phyloP scores from a whole-genome alignment of 2,329 filamentous ascomycete genomes.

The Teratosphaeriaceae sp. region DNA sequence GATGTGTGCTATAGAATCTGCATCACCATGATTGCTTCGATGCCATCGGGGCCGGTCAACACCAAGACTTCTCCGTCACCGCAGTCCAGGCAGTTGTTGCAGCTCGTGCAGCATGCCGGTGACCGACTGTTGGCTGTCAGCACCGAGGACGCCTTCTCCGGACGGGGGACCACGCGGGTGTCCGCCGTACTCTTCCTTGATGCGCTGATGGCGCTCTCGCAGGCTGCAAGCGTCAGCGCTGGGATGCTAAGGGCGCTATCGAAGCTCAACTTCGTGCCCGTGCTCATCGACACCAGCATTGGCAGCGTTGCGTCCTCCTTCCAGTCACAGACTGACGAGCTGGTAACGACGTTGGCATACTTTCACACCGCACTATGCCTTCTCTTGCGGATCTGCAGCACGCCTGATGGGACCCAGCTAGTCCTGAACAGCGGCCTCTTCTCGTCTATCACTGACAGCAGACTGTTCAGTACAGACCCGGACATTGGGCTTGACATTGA shows the following conservation, averaged over 20 bases:
- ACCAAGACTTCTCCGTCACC: slow-evolving; percentile 11
- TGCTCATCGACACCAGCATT: slow-evolving; percentile 81
- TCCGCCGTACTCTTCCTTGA: slow-evolving; percentile 81
- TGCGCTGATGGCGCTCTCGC: slow-evolving; percentile 66
- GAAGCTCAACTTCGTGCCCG: slow-evolving; percentile 81
- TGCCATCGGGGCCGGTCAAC: slow-evolving; percentile 10
- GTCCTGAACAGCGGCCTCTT: slow-evolving; percentile 89
- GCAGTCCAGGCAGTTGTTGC: slow-evolving; percentile 35
- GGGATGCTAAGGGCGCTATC: slow-evolving; percentile 74
- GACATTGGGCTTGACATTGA: slow-evolving; percentile 77
- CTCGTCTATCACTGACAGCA: slow-evolving; percentile 68
- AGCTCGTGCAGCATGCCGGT: slow-evolving; percentile 72
- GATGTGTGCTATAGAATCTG: slow-evolving; percentile 88
- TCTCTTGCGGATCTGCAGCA: slow-evolving; percentile 77
- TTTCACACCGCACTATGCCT: slow-evolving; percentile 74
- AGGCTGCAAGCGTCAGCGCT: slow-evolving; percentile 58
- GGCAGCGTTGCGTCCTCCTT: slow-evolving; percentile 67
- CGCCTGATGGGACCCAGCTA: slow-evolving; percentile 72
- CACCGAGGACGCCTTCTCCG: slow-evolving; percentile 88
- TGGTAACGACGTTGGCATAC: slow-evolving; percentile 50
- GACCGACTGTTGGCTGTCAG: slow-evolving; percentile 76
- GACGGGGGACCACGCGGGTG: slow-evolving; percentile 73
- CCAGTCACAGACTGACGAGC: slow-evolving; percentile 38
- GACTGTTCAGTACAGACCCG: slow-evolving; percentile 84
- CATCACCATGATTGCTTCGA: slow-evolving; percentile 41